A percentile compares a stretch with the other conserved stretches of the same genome.
Evolutionary conservation across 177 flowering plant genomes (phyloP).

Genomic region (Vitis hybrid): DNA sequence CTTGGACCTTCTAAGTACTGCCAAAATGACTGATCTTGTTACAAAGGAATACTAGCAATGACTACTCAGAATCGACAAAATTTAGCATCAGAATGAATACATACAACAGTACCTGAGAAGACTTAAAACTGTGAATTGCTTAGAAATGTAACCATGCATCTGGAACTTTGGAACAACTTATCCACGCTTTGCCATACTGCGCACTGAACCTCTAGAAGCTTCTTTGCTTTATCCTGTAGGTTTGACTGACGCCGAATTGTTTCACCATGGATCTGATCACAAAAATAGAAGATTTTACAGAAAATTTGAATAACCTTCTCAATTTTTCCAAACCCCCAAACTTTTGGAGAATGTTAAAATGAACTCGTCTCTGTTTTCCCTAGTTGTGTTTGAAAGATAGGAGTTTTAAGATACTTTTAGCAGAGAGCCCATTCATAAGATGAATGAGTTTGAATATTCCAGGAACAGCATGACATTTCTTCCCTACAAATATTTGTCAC

Average conservation of each 20-base stretch:
- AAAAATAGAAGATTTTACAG: constrained; percentile 1
- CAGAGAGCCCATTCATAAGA: no score
- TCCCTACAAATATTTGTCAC: not conserved
- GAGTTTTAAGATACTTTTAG: not conserved
- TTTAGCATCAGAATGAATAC: not conserved
- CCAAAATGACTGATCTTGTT: no score
- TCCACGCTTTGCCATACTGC: constrained; percentile 80
- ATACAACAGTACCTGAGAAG: no score
- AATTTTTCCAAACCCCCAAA: not conserved
- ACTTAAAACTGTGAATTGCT: constrained; percentile 78
- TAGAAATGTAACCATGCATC: constrained; percentile 91
- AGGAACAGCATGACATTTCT: not conserved
- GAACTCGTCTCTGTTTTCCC: not conserved
- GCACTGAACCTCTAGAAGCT: constrained; percentile 71
- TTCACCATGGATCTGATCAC: constrained; percentile 85
- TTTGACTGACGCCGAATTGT: constrained; percentile 55
- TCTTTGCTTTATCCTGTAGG: constrained; percentile 66
- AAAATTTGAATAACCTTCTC: not conserved
- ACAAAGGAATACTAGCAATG: no score
- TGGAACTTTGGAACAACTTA: constrained; percentile 72
- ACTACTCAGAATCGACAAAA: not conserved
- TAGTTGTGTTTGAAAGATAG: not conserved
- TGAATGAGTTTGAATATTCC: not conserved
- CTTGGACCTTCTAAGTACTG: no score
- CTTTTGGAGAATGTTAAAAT: not conserved